phyloP scores from a whole-genome alignment of 306 rosid genomes.

The Sicyos edulis region DNA sequence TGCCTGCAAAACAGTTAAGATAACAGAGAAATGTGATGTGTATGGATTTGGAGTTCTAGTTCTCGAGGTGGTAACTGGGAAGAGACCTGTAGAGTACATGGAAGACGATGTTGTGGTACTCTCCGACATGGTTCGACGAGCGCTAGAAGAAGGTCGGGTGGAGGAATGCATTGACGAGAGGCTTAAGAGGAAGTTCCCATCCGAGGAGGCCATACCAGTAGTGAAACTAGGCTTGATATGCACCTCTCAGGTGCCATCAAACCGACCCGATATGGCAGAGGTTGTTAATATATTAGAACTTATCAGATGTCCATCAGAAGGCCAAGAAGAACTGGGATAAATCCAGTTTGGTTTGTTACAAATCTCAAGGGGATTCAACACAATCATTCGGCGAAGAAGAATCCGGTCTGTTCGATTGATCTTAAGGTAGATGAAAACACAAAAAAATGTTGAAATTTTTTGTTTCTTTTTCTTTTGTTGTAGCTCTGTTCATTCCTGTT shows the following conservation, averaged over 20 bases:
- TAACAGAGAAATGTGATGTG: constrained; percentile 89
- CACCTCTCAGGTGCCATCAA: constrained; percentile 96
- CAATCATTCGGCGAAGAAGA: constrained; percentile 80
- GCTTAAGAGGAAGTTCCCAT: constrained; percentile 79
- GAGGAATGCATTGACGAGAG: constrained; percentile 82
- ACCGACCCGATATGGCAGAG: constrained; percentile 96
- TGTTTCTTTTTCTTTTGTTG: constrained; percentile 21
- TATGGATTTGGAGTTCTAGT: constrained; percentile 87
- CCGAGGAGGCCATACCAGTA: constrained; percentile 87
- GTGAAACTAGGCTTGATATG: constrained; percentile 90
- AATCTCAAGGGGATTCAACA: constrained; percentile 32
- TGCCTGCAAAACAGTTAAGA: constrained; percentile 90
- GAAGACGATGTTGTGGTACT: constrained; percentile 98
- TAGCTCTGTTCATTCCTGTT: constrained; percentile 28
- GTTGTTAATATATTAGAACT: constrained; percentile 95
- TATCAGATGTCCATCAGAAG: constrained; percentile 91
- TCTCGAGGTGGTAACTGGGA: constrained; percentile 84
- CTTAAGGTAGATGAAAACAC: constrained; percentile 13
- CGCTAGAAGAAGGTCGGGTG: constrained; percentile 85
- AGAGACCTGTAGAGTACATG: constrained; percentile 96
- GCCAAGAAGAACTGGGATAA: constrained; percentile 73
- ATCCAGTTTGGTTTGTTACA: constrained; percentile 29
- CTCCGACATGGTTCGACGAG: constrained; percentile 93
- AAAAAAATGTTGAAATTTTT: constrained; percentile 7
- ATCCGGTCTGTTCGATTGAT: constrained; percentile 49